phyloP scores from a whole-genome alignment of 495 filamentous ascomycete species.

The Annulohypoxylon maeteangense region DNA sequence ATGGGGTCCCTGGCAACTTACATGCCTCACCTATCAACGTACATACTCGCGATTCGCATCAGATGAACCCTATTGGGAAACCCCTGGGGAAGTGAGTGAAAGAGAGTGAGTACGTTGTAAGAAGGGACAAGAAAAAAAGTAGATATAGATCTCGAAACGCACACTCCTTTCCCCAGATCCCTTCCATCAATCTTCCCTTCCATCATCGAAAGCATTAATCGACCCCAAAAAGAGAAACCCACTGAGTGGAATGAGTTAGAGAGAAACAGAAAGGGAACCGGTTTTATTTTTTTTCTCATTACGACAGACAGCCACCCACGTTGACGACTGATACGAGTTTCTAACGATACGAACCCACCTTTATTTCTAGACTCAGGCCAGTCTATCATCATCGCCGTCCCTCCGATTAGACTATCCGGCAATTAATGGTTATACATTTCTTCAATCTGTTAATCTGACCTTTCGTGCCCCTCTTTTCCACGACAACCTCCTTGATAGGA shows the following conservation, averaged over 20 bases:
- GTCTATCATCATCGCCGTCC: constrained; percentile 36
- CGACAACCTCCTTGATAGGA: constrained; percentile 41
- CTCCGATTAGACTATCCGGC: constrained; percentile 31
- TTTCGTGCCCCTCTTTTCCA: constrained; percentile 41
- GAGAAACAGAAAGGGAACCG: constrained; percentile 45
- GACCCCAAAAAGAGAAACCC: constrained; percentile 17
- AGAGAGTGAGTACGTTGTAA: too few species aligned
- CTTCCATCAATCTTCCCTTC: constrained; percentile 41
- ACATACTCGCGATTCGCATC: constrained; percentile 31
- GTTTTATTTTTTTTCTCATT: constrained; percentile 30
- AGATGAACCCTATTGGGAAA: constrained; percentile 36
- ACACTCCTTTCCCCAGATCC: constrained; percentile 40
- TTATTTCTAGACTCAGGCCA: constrained; percentile 38
- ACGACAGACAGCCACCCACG: constrained; percentile 38
- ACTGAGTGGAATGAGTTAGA: constrained; percentile 42
- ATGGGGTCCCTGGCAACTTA: constrained; percentile 28
- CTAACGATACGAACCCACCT: constrained; percentile 41
- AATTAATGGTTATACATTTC: constrained; percentile 42
- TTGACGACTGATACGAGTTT: constrained; percentile 41
- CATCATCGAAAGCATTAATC: constrained; percentile 34
- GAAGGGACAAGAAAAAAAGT: constrained; percentile 38
- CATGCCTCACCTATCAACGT: constrained; percentile 20
- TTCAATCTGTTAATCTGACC: constrained; percentile 26
- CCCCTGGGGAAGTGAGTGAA: constrained; percentile 29
- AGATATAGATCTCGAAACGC: constrained; percentile 45